phyloP scores from a whole-genome alignment of 139 green algal genomes.

The Spirogloea muscicola region DNA sequence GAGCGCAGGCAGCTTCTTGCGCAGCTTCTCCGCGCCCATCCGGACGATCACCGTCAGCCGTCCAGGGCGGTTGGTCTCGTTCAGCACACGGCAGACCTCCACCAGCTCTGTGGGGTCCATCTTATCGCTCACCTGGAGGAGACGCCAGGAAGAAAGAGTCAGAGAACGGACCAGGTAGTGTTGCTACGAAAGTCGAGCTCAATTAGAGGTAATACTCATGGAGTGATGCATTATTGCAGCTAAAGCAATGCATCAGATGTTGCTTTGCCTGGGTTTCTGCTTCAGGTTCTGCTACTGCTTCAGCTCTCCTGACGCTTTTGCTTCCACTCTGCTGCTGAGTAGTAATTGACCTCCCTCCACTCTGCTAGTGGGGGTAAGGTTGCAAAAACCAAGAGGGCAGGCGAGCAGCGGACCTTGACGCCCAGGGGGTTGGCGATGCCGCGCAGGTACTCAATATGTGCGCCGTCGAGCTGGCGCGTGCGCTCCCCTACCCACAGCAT shows the following conservation, averaged over 20 bases:
- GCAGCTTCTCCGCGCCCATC: constrained; percentile 91
- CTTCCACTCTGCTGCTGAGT: neutral
- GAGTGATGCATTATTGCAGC: neutral
- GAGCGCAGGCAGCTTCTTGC: constrained; percentile 42
- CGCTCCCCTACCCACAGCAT: constrained; percentile 98
- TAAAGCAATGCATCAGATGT: neutral
- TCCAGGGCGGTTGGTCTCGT: constrained; percentile 91
- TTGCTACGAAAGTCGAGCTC: no score
- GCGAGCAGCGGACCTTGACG: constrained; percentile 64
- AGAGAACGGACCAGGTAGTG: no score
- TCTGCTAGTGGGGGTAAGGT: neutral
- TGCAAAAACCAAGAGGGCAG: neutral
- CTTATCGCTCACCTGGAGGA: constrained; percentile 79
- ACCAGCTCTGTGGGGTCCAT: constrained; percentile 87
- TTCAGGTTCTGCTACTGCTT: neutral
- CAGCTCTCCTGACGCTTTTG: neutral
- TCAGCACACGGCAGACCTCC: constrained; percentile 79
- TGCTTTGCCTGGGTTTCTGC: neutral
- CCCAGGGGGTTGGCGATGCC: constrained; percentile 93
- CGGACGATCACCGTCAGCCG: constrained; percentile 89
- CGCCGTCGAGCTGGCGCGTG: constrained; percentile 94
- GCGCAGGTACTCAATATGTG: constrained; percentile 94
- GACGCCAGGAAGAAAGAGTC: no score
- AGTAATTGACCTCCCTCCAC: neutral
- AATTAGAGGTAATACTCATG: no score